Evolutionary conservation across 139 green algal species (phyloP), one percentile per base, ranked within the genome.

Genomic region (Micromonas pusilla): DNA sequence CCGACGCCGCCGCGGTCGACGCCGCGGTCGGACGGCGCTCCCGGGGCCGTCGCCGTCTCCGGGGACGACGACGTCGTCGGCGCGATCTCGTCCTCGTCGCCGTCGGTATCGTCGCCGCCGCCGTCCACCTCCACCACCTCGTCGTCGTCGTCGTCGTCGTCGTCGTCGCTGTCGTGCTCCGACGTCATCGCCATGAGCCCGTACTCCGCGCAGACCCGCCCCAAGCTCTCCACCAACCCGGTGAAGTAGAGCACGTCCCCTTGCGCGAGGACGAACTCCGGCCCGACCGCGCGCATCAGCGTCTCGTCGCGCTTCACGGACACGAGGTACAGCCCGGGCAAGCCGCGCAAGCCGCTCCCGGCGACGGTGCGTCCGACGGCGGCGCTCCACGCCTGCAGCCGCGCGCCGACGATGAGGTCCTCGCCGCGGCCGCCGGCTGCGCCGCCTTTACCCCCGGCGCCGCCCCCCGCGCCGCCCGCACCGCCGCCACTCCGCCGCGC

Each of bases 391-490:
- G 25, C 32, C 28, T 38, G 39, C 19, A 84, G 76, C 0, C 57
- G 72, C 39, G 82, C 63, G 3, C 54, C 78, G 9, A 82, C 28
- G 37, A 83, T 64, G 30, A 86, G 78, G 19, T 83, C 82, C 16
- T 80, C 76, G 1, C 62, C 26, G 3, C 37, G n/a, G n/a, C n/a
- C n/a, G n/a, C n/a, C n/a, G n/a, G n/a, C n/a, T n/a, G n/a, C n/a
- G n/a, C n/a, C n/a, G n/a, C 13, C 9, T 16, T 33, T 70, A 6
- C 28, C 62, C 9, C 26, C 62, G 26, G 9, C n/a, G 62, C 62
- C 62, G 62, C 62, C 62, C 9, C 62, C 28, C 28, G 62, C n/a
- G 62, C 62, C 28, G 62, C 62, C 36, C 25, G 21, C 37, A 0
- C 68, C 68, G 37, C 20, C 31, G 21, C 68, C 1, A 38, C 37